Evolutionary conservation across 2,329 filamentous ascomycete species (phyloP).

Genomic region (Macrophomina pseudophaseolina): DNA sequence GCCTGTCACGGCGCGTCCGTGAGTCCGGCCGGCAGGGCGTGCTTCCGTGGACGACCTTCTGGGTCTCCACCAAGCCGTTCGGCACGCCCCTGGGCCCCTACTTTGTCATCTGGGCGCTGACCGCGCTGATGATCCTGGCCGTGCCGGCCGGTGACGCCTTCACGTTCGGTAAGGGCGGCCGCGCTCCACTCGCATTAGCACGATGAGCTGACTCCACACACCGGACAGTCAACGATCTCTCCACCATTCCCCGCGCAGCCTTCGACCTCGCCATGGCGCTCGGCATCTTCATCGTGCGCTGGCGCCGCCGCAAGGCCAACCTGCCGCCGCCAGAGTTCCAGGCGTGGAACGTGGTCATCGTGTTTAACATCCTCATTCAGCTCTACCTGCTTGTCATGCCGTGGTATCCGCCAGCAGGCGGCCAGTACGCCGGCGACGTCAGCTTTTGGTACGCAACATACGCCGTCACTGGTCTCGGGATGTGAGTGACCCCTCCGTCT

Average conservation of each 20-base stretch:
- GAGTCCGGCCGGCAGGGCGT: constrained; percentile 68
- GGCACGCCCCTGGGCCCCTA: constrained; percentile 68
- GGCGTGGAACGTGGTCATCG: constrained; percentile 63
- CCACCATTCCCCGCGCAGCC: constrained; percentile 62
- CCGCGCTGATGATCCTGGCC: constrained; percentile 64
- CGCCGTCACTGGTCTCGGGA: constrained; percentile 65
- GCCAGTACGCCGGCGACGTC: constrained; percentile 66
- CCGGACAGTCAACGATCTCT: constrained; percentile 61
- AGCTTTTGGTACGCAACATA: constrained; percentile 79
- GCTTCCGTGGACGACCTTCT: constrained; percentile 64
- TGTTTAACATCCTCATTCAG: constrained; percentile 65
- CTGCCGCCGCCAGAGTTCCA: constrained; percentile 59
- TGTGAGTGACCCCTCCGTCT: constrained; percentile 56
- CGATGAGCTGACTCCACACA: not conserved
- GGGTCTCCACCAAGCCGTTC: constrained; percentile 67
- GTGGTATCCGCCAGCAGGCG: constrained; percentile 70
- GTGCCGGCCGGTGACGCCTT: constrained; percentile 69
- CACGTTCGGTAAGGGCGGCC: constrained; percentile 56
- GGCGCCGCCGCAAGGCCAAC: constrained; percentile 57
- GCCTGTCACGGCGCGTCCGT: constrained; percentile 64
- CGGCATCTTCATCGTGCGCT: constrained; percentile 64
- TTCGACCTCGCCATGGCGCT: constrained; percentile 63
- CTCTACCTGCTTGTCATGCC: constrained; percentile 70
- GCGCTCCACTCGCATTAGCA: too few species aligned
- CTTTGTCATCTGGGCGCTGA: constrained; percentile 62